phyloP scores from a whole-genome alignment of 2,329 filamentous ascomycete genomes.

The Stagonosporopsis rhizophila region DNA sequence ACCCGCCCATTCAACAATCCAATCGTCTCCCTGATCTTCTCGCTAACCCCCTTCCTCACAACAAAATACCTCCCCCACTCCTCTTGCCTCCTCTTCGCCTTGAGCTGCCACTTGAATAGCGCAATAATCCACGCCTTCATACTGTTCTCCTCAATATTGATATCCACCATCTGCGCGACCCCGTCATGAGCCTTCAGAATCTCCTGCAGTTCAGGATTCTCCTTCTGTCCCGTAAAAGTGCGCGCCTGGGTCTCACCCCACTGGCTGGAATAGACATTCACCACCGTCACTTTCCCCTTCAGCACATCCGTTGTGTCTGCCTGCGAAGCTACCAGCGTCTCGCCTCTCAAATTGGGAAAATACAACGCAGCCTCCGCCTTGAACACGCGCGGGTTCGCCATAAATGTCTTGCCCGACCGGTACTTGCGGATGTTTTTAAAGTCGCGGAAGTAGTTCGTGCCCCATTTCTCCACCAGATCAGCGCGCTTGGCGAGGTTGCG shows the following conservation, averaged over 20 bases:
- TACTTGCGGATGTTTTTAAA: constrained; percentile 83
- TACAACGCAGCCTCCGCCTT: constrained; percentile 81
- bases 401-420: constrained; percentile 86
- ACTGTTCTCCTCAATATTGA: constrained; percentile 87
- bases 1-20: constrained; percentile 87
- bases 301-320: constrained; percentile 78
- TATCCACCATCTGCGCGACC: constrained; percentile 76
- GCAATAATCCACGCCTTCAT: constrained; percentile 66
- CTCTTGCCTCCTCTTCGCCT: constrained; percentile 55
- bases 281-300: constrained; percentile 75
- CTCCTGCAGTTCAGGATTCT: constrained; percentile 74
- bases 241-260: constrained; percentile 86
- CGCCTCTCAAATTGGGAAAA: constrained; percentile 90
- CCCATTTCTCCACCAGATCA: constrained; percentile 76
- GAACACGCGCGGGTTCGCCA: constrained; percentile 85
- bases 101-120: constrained; percentile 60
- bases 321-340: constrained; percentile 66
- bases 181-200: constrained; percentile 63
- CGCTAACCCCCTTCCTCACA: constrained; percentile 63
- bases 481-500: constrained; percentile 75
- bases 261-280: constrained; percentile 74
- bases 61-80: constrained; percentile 67
- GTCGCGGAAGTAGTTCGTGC: constrained; percentile 93
- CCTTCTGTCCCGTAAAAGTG: constrained; percentile 68
- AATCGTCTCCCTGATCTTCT: constrained; percentile 65